phyloP scores from a whole-genome alignment of 1,284 basidiomycete genomes.

The Irpex rosettiformis region DNA sequence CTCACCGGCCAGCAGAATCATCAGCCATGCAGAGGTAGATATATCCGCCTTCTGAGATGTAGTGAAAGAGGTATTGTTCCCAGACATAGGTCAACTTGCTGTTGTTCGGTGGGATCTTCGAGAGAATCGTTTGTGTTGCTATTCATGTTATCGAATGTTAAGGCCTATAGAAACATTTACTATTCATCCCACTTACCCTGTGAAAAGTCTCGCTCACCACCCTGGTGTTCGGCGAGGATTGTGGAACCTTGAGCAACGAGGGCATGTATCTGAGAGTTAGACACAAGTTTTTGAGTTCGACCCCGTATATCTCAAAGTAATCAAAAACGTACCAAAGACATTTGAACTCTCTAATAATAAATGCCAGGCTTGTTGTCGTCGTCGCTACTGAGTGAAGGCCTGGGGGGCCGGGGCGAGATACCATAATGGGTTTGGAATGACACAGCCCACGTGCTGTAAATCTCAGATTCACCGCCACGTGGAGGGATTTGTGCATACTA shows the following conservation, averaged over 20 bases:
- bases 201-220: conserved; percentile 79
- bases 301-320: no score
- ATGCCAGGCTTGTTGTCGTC: not conserved
- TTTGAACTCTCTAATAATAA: not conserved
- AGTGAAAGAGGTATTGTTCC: conserved; percentile 97
- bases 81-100: conserved; percentile 95
- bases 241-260: conserved; percentile 77
- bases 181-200: conserved; percentile 51
- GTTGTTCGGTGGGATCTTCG: conserved; percentile 92
- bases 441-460: not conserved
- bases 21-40: conserved; percentile 94
- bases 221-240: conserved; percentile 82
- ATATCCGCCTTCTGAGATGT: conserved; percentile 84
- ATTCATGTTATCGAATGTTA: conserved; percentile 1
- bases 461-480: conserved; percentile 10
- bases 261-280: conserved; percentile 76
- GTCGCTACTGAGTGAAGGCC: not conserved
- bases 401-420: not conserved
- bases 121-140: conserved; percentile 90
- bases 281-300: no score
- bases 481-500: conserved; percentile 9
- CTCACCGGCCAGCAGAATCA: conserved; percentile 81
- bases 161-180: conserved; percentile 1
- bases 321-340: not conserved
- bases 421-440: not conserved